Evolutionary conservation across 2,329 filamentous ascomycete species (phyloP).

Genomic region (Dendryphion nanum): DNA sequence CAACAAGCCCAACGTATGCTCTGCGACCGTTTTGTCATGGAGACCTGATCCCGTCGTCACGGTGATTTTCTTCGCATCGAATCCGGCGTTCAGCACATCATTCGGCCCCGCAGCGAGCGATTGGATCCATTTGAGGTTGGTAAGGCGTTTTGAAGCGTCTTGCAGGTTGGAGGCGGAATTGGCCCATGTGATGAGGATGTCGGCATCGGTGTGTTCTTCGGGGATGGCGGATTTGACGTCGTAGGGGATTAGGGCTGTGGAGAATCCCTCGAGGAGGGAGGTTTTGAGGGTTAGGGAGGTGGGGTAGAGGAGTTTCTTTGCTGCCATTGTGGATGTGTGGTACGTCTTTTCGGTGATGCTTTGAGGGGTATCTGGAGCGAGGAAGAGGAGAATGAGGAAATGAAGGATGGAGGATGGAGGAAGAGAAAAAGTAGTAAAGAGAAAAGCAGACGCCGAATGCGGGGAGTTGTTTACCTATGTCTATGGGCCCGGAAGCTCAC

Average conservation of each 20-base stretch:
- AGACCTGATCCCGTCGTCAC: slow-evolving; percentile 63
- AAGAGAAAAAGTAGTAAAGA: too few species aligned
- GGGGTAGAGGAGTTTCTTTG: slow-evolving; percentile 67
- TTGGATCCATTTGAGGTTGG: slow-evolving; percentile 63
- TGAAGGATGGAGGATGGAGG: too few species aligned
- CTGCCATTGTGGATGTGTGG: too few species aligned
- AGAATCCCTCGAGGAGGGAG: slow-evolving; percentile 57
- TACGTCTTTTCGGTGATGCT: too few species aligned
- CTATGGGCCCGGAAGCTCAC: too few species aligned
- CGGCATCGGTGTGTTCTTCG: slow-evolving; percentile 58
- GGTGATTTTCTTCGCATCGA: slow-evolving; percentile 51
- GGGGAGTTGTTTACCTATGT: too few species aligned
- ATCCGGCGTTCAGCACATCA: slow-evolving; percentile 62
- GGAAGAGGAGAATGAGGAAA: too few species aligned
- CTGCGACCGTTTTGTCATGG: slow-evolving; percentile 64
- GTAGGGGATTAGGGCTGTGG: slow-evolving; percentile 58
- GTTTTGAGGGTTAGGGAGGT: slow-evolving; percentile 60
- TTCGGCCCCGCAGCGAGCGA: slow-evolving; percentile 66
- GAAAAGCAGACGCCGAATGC: too few species aligned
- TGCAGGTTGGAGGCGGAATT: slow-evolving; percentile 59
- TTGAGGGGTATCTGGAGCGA: too few species aligned
- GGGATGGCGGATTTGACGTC: slow-evolving; percentile 58
- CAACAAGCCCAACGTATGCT: slow-evolving; percentile 61
- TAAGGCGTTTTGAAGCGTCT: slow-evolving; percentile 56
- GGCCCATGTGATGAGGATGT: slow-evolving; percentile 61